These are phyloP conservation scores for Backusella parvicylindrica DNA, from an alignment of 192 early-diverging fungal species.

Conservation along the genomic window DNA sequence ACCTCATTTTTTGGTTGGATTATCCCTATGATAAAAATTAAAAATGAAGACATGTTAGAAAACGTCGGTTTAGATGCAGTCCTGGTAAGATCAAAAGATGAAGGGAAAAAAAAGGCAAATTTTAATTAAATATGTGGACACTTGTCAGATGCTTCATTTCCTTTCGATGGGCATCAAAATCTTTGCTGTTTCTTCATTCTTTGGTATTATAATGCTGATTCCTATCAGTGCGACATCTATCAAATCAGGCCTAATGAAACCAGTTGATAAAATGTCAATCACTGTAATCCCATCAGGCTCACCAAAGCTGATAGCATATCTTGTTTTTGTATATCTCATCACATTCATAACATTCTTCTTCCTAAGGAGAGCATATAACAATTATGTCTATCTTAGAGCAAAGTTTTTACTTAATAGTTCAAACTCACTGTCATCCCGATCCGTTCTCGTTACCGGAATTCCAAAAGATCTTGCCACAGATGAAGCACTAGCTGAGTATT, in stretches of 20 bases:
- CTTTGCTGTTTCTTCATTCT: slow-evolving; percentile 40
- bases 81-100: slow-evolving; percentile 36
- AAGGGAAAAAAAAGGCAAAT: neutral
- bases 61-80: slow-evolving; percentile 58
- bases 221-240: slow-evolving; percentile 36
- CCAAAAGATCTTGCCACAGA: slow-evolving; percentile 48
- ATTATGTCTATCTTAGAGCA: slow-evolving; percentile 16
- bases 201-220: slow-evolving; percentile 42
- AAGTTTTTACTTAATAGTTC: slow-evolving; percentile 14
- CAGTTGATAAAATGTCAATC: slow-evolving; percentile 20
- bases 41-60: slow-evolving; percentile 41
- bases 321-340: slow-evolving; percentile 29
- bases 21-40: slow-evolving; percentile 36
- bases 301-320: slow-evolving; percentile 24
- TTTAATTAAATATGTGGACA: neutral
- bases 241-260: neutral
- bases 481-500: slow-evolving; percentile 43
- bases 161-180: slow-evolving; percentile 44
- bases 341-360: slow-evolving; percentile 22
- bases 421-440: slow-evolving; percentile 22
- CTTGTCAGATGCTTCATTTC: slow-evolving; percentile 45
- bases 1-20: slow-evolving; percentile 54
- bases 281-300: slow-evolving; percentile 11
- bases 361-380: slow-evolving; percentile 17
- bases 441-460: slow-evolving; percentile 53